A percentile compares a stretch with the other conserved stretches of the same genome.
Evolutionary conservation across 2,329 filamentous ascomycete species (phyloP).

Genomic region (Hortaea werneckii): DNA sequence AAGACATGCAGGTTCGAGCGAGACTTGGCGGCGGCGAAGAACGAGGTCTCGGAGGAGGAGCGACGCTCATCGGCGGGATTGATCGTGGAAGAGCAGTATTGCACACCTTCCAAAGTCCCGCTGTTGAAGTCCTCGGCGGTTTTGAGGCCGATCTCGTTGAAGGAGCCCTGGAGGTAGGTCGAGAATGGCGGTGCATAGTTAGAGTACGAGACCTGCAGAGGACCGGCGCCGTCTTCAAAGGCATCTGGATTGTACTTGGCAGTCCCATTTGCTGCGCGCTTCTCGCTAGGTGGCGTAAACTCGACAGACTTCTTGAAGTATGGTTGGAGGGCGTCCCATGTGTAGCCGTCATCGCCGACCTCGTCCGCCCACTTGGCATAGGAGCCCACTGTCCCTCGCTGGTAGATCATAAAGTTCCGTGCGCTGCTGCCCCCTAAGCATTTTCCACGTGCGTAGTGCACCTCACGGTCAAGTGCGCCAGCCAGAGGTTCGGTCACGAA

Average conservation of each 20-base stretch:
- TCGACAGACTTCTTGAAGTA: slow-evolving; percentile 16
- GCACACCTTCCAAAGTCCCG: slow-evolving; percentile 8
- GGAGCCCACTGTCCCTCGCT: slow-evolving; percentile 18
- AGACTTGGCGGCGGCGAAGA: background rate
- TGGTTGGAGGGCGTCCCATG: slow-evolving; percentile 20
- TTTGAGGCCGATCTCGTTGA: background rate
- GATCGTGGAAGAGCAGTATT: slow-evolving; percentile 10
- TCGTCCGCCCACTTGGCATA: slow-evolving; percentile 17
- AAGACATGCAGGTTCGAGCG: background rate
- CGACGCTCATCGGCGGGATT: slow-evolving; percentile 2
- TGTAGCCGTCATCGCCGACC: slow-evolving; percentile 10
- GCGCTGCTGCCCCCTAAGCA: slow-evolving; percentile 16
- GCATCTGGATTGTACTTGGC: slow-evolving; percentile 5
- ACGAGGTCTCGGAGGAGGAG: slow-evolving; percentile 2
- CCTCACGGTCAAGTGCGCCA: slow-evolving; percentile 2
- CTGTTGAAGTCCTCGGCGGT: slow-evolving; percentile 3
- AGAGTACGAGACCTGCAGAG: slow-evolving; percentile 26
- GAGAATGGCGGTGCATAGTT: slow-evolving; percentile 10
- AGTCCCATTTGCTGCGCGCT: slow-evolving; percentile 5
- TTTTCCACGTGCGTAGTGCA: slow-evolving; percentile 16
- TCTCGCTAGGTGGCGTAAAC: slow-evolving; percentile 10
- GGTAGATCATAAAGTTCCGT: slow-evolving; percentile 15
- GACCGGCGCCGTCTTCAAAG: slow-evolving; percentile 16
- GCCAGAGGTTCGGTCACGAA: slow-evolving; percentile 15
- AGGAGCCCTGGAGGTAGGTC: slow-evolving; percentile 2